Conservation (phyloP, 345 rosid genomes). For the Firmiana major region DNA sequence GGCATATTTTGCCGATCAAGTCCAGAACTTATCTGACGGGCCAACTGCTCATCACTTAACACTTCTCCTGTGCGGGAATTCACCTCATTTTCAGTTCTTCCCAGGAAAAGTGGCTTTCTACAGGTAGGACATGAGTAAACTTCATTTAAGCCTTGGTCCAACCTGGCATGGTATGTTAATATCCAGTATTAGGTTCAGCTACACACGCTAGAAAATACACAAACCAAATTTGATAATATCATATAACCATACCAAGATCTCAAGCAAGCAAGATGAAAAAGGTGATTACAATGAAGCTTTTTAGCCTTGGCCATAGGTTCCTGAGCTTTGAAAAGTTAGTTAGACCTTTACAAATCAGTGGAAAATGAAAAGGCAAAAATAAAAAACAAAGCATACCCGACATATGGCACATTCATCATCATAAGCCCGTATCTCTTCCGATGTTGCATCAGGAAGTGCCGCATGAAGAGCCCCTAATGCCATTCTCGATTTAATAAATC, state of each 20-base stretch:
- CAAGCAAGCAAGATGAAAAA: conserved; percentile 95
- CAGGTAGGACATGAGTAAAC: conserved; percentile 94
- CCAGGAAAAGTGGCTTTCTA: conserved; percentile 89
- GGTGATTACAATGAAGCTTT: conserved; percentile 85
- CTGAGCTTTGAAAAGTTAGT: conserved; percentile 44
- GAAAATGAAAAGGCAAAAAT: conserved; percentile 15
- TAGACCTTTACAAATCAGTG: conserved; percentile 10
- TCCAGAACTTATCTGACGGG: conserved; percentile 61
- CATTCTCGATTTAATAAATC: conserved; percentile 75
- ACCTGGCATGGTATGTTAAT: conserved; percentile 51
- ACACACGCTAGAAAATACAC: conserved; percentile 9
- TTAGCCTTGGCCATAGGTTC: conserved; percentile 99
- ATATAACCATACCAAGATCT: conserved; percentile 78
- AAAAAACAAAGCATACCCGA: conserved; percentile 55
- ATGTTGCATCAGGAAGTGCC: conserved; percentile 97
- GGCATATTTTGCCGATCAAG: conserved; percentile 55
- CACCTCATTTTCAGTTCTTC: conserved; percentile 59
- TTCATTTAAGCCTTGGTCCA: conserved; percentile 97
- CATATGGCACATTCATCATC: conserved; percentile 99
- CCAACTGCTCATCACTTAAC: conserved; percentile 71
- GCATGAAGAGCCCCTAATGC: conserved; percentile 94
- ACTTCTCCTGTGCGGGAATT: conserved; percentile 44
- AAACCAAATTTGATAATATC: conserved; percentile 7
- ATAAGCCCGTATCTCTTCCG: conserved; percentile 76
- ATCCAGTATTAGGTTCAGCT: conserved; percentile 24